Evolutionary conservation across 805 yeast species (phyloP).

Genomic region (Cyberlindnera maritima): DNA sequence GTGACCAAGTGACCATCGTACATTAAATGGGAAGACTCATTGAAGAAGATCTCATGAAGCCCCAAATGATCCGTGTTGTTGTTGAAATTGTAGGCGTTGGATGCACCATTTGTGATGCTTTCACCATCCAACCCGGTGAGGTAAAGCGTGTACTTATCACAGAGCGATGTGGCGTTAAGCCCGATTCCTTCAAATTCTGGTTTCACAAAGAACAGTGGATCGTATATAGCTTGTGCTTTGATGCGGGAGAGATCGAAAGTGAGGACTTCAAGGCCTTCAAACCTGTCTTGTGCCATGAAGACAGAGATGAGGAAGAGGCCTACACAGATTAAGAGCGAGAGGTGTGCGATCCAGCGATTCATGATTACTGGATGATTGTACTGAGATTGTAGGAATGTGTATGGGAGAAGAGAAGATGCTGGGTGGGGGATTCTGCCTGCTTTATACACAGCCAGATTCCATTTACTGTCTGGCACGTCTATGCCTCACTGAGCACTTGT

Average conservation of each 20-base stretch:
- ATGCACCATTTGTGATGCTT: neutral
- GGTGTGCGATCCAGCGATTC: neutral
- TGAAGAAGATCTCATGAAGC: neutral
- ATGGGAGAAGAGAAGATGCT: too few relatives aligned
- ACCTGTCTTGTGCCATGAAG: neutral
- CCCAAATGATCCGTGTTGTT: neutral
- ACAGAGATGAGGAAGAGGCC: neutral
- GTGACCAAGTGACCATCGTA: neutral
- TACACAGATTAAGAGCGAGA: neutral
- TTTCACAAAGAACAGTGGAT: neutral
- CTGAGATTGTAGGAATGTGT: too few relatives aligned
- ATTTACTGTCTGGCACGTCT: too few relatives aligned
- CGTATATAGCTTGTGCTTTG: neutral
- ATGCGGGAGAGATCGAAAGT: neutral
- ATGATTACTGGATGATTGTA: too few relatives aligned
- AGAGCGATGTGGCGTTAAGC: neutral
- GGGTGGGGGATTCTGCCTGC: too few relatives aligned
- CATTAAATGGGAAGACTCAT: neutral
- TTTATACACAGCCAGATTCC: too few relatives aligned
- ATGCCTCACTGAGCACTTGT: too few relatives aligned
- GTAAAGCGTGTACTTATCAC: neutral
- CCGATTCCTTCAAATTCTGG: neutral
- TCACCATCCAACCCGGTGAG: neutral
- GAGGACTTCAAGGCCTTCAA: neutral
- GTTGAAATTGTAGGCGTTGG: neutral